phyloP scores from a whole-genome alignment of 1,284 basidiomycete species.

The Cryptococcus sp. region DNA sequence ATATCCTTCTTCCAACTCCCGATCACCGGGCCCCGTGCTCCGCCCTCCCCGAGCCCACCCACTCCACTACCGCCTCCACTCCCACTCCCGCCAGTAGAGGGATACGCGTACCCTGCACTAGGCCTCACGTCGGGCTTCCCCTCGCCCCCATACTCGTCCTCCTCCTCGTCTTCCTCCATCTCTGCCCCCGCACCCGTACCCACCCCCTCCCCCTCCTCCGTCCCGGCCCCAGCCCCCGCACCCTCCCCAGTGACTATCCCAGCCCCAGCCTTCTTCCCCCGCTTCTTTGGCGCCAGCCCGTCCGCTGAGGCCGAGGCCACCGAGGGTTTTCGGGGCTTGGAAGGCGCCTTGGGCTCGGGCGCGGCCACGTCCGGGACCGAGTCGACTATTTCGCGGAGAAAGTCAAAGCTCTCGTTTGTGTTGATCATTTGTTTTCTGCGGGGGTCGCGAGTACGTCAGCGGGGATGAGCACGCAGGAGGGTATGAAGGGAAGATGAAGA shows the following conservation, averaged over 20 bases:
- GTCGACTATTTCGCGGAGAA: constrained; percentile 92
- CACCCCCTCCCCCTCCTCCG: constrained; percentile 9
- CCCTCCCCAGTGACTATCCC: neutral
- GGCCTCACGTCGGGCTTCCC: too few relatives aligned
- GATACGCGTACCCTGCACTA: neutral
- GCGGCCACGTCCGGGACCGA: constrained; percentile 75
- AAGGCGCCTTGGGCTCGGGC: constrained; percentile 12
- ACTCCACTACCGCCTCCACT: constrained; percentile 2
- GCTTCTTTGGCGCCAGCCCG: constrained; percentile 44
- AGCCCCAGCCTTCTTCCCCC: constrained; percentile 14
- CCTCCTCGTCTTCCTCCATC: constrained; percentile 9
- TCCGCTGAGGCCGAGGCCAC: neutral
- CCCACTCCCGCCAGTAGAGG: neutral
- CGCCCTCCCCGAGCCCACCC: neutral
- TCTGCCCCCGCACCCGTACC: neutral
- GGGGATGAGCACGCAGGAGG: neutral
- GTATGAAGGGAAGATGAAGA: neutral
- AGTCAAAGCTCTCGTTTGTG: constrained; percentile 86
- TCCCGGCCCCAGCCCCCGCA: neutral
- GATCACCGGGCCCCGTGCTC: constrained; percentile 20
- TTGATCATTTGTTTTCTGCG: constrained; percentile 89
- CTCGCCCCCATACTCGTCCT: neutral
- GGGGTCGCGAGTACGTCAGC: neutral
- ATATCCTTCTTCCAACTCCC: constrained; percentile 58
- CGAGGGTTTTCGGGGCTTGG: constrained; percentile 14